Evolutionary conservation across 2,329 filamentous ascomycete species (phyloP).

Genomic region (Rutstroemia sp.): DNA sequence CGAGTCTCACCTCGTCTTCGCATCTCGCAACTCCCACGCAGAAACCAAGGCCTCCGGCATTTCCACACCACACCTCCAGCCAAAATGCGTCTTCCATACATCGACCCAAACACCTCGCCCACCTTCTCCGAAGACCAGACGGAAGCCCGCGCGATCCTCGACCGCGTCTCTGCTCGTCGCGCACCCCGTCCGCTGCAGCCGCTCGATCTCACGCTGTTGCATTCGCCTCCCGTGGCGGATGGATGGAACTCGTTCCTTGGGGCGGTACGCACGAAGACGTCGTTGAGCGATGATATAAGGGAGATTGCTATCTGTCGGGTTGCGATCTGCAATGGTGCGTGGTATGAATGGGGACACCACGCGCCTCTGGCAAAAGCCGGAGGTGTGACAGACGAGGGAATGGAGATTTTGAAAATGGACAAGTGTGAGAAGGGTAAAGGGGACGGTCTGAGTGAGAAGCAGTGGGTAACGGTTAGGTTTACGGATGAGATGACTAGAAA

Average conservation of each 20-base stretch:
- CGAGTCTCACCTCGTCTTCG: neutral
- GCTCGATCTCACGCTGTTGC: slow-evolving; percentile 69
- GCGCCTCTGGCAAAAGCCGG: slow-evolving; percentile 45
- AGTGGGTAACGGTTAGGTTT: slow-evolving; percentile 65
- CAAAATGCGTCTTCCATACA: slow-evolving; percentile 62
- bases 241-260: slow-evolving; percentile 68
- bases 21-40: too few species aligned
- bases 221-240: slow-evolving; percentile 66
- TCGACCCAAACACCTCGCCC: slow-evolving; percentile 40
- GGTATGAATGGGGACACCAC: slow-evolving; percentile 82
- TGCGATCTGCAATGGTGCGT: slow-evolving; percentile 70
- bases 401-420: slow-evolving; percentile 18
- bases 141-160: slow-evolving; percentile 50
- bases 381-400: slow-evolving; percentile 24
- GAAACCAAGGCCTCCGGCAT: neutral
- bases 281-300: slow-evolving; percentile 48
- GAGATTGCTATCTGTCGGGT: slow-evolving; percentile 78
- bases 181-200: slow-evolving; percentile 62
- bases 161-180: slow-evolving; percentile 58
- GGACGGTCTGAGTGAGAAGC: slow-evolving; percentile 44
- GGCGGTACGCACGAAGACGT: slow-evolving; percentile 48
- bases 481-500: slow-evolving; percentile 78
- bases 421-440: slow-evolving; percentile 10
- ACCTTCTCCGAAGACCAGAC: slow-evolving; percentile 31
- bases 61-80: slow-evolving; percentile 6